Base-by-base conservation (phyloP, 2,329 filamentous ascomycete species). In the Shiraia bambusicola region DNA sequence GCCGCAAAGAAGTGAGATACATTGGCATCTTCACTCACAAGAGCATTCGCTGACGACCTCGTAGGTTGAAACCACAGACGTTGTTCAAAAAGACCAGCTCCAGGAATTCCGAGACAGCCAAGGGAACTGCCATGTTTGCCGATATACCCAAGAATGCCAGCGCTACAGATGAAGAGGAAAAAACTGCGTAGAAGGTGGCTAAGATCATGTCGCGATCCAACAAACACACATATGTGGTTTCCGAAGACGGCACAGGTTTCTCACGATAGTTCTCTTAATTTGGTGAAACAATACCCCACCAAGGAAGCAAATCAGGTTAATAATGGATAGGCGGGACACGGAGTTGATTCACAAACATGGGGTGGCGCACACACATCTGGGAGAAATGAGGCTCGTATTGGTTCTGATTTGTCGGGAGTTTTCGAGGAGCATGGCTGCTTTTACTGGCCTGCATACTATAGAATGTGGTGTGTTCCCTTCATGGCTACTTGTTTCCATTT, bases 1-100 rank as follows among this genome's bases (percentile, higher is more conserved):
- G 83, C 83, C 49, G 79, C 79, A 72, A 92, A 90, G 85, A 88
- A 76, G 65, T 71, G 56, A 42, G 65, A 13, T 17, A 6, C n/a
- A 29, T 24, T 14, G 19, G 19, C 19, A 8, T 28, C 24, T 6
- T 22, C 3, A 29, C 19, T 22, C 19, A 19, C 39, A 5, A 17
- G 12, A 16, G 16, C 9, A 12, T 11, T 6, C 4, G 17, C 59
- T 64, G 50, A 63, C 29, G 1, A 3, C 13, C 1, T n/a, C 19
- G 6, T 40, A 69, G 66, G 37, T 58, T 63, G 16, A 69, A 69
- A 62, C 66, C 67, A 19, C 62, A 69, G 53, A 67, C 68, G 24
- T 61, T 71, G 39, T 71, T 71, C 55, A 68, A 67, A 58, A 69
- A 65, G 58, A 66, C 68, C 16, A 68, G 63, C 56, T 50, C 65